Evolutionary conservation across 495 filamentous ascomycete species (phyloP).

Genomic region (Wilcoxina mikolae): DNA sequence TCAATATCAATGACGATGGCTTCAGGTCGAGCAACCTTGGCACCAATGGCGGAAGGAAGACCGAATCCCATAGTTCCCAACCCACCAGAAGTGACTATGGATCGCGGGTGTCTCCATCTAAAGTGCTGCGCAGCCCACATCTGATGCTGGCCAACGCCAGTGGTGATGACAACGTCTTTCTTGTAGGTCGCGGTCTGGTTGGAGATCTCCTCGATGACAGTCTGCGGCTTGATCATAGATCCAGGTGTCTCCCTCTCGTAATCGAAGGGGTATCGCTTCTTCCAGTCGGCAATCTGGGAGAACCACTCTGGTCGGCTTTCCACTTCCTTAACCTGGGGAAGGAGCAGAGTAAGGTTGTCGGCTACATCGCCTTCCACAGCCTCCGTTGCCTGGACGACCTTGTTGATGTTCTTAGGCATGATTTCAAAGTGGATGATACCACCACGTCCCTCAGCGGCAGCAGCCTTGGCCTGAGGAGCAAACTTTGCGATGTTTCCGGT

Average conservation of each 20-base stretch:
- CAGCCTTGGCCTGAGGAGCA: slow-evolving; percentile 50
- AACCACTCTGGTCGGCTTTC: slow-evolving; percentile 69
- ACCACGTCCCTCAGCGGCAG: slow-evolving; percentile 53
- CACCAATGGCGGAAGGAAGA: slow-evolving; percentile 82
- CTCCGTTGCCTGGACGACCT: slow-evolving; percentile 68
- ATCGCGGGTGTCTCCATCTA: slow-evolving; percentile 72
- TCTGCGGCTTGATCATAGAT: slow-evolving; percentile 76
- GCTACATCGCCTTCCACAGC: slow-evolving; percentile 62
- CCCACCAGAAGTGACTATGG: slow-evolving; percentile 82
- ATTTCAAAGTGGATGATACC: slow-evolving; percentile 73
- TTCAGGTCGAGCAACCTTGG: slow-evolving; percentile 78
- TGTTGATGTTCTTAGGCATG: slow-evolving; percentile 79
- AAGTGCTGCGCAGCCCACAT: slow-evolving; percentile 97
- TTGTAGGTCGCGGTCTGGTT: slow-evolving; percentile 58
- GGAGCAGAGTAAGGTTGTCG: slow-evolving; percentile 53
- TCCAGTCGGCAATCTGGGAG: slow-evolving; percentile 75
- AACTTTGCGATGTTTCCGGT: slow-evolving; percentile 51
- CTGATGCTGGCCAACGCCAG: slow-evolving; percentile 89
- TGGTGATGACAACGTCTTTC: slow-evolving; percentile 67
- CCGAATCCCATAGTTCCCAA: slow-evolving; percentile 94
- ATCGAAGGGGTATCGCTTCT: slow-evolving; percentile 62
- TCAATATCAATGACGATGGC: slow-evolving; percentile 85
- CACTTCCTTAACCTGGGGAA: slow-evolving; percentile 52
- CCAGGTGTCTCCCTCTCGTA: slow-evolving; percentile 57
- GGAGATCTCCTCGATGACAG: slow-evolving; percentile 67